Evolutionary conservation across 768 basidiomycete genomes (phyloP).

Genomic region (Gelatoporia subvermispora): DNA sequence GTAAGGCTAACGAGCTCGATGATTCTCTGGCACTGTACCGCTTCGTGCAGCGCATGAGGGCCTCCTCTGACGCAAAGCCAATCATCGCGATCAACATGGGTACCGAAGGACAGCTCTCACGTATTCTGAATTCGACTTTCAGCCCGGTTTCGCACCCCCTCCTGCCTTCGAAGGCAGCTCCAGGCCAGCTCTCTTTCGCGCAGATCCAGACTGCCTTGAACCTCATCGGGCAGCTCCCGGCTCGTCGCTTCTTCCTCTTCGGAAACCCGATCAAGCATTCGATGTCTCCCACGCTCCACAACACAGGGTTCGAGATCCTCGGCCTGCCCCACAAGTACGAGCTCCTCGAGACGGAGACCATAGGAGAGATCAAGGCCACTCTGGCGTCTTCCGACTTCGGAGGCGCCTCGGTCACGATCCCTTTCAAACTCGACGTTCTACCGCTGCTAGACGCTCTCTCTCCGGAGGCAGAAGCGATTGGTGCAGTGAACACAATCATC

Average conservation of each 20-base stretch:
- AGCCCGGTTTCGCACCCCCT: constrained; percentile 89
- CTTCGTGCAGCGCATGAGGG: constrained; percentile 53
- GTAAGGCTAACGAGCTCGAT: constrained; percentile 66
- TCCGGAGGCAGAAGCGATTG: constrained; percentile 77
- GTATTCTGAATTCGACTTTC: constrained; percentile 80
- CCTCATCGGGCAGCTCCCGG: constrained; percentile 74
- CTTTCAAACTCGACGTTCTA: constrained; percentile 89
- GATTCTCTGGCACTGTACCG: constrained; percentile 78
- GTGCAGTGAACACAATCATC: constrained; percentile 93
- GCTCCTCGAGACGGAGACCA: constrained; percentile 65
- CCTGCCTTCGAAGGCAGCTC: constrained; percentile 83
- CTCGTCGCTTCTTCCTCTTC: constrained; percentile 77
- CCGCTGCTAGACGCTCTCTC: constrained; percentile 76
- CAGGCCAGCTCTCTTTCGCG: constrained; percentile 86
- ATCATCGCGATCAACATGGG: constrained; percentile 97
- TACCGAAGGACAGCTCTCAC: constrained; percentile 79
- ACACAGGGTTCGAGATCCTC: constrained; percentile 75
- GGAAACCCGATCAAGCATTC: constrained; percentile 87
- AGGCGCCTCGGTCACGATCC: constrained; percentile 95
- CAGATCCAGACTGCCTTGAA: constrained; percentile 81
- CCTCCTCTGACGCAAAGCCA: constrained; percentile 57
- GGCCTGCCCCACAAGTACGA: constrained; percentile 83
- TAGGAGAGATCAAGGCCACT: constrained; percentile 60
- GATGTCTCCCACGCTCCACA: constrained; percentile 91
- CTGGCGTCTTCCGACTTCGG: constrained; percentile 74